Conservation (phyloP, 495 filamentous ascomycete genomes). For the Hypoxylon trugodes region DNA sequence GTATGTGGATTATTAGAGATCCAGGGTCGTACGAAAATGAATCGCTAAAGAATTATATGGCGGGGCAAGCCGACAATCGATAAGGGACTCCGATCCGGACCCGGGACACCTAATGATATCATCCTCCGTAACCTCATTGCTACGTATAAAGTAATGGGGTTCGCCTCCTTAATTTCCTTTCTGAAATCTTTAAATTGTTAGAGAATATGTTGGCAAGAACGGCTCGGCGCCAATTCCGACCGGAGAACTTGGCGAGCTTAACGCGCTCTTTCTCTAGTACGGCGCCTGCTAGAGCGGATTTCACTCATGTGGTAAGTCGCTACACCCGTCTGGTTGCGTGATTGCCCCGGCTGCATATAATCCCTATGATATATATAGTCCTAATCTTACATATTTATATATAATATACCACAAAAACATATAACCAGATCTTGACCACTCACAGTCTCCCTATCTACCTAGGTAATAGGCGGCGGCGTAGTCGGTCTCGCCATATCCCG, state of each 20-base stretch:
- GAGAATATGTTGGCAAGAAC: conserved; percentile 31
- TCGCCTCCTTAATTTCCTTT: not conserved
- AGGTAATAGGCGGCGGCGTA: conserved; percentile 90
- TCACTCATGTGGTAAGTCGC: conserved; percentile 76
- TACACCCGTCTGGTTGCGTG: too few species aligned
- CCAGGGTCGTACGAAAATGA: too few species aligned
- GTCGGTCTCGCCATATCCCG: conserved; percentile 91
- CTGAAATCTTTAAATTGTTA: not conserved
- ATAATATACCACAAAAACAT: not conserved
- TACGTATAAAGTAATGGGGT: not conserved
- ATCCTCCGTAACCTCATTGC: not conserved
- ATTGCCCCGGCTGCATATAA: not conserved
- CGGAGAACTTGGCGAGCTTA: not conserved
- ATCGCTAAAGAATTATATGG: conserved; percentile 2
- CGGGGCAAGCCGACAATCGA: conserved; percentile 5
- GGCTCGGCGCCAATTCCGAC: conserved; percentile 11
- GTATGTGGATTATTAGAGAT: too few species aligned
- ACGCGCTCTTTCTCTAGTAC: conserved; percentile 42
- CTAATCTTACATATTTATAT: not conserved
- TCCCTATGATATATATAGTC: not conserved
- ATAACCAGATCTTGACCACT: conserved; percentile 8
- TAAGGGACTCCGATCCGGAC: conserved; percentile 11
- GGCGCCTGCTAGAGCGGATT: conserved; percentile 65
- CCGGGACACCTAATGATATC: conserved; percentile 22
- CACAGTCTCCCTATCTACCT: not conserved